phyloP scores from a whole-genome alignment of 805 yeast species.

The Wickerhamomyces queroliae region DNA sequence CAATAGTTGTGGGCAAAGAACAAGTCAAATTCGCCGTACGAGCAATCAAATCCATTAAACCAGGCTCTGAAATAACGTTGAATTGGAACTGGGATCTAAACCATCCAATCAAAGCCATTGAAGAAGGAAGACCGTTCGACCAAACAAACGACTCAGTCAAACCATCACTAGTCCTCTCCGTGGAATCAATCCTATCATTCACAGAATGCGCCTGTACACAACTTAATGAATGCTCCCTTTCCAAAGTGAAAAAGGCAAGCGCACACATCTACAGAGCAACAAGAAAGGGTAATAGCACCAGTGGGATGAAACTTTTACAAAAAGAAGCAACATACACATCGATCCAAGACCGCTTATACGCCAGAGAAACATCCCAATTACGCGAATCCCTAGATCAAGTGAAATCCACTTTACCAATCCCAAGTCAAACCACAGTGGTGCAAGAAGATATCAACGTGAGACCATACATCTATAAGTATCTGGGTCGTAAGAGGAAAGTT shows the following conservation, averaged over 20 bases:
- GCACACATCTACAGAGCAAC: conserved; percentile 52
- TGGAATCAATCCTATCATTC: conserved; percentile 55
- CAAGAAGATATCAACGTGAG: conserved; percentile 13
- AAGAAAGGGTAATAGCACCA: conserved; percentile 24
- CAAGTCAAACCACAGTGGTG: not conserved
- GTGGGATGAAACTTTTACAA: conserved; percentile 25
- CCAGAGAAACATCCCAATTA: conserved; percentile 18
- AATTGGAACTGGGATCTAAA: conserved; percentile 85
- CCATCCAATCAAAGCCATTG: conserved; percentile 64
- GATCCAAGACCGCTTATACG: conserved; percentile 24
- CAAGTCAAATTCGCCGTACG: conserved; percentile 50
- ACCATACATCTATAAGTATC: conserved; percentile 16
- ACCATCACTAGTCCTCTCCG: conserved; percentile 49
- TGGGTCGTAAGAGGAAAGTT: conserved; percentile 11
- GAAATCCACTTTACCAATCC: conserved; percentile 2
- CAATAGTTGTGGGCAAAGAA: conserved; percentile 30
- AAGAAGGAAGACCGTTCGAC: conserved; percentile 43
- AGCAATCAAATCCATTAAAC: conserved; percentile 49
- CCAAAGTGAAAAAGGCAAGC: conserved; percentile 57
- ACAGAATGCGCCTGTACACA: conserved; percentile 59
- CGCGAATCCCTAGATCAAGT: conserved; percentile 8
- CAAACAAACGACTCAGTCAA: conserved; percentile 47
- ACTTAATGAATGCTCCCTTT: conserved; percentile 46
- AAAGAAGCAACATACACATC: conserved; percentile 25
- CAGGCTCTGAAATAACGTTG: conserved; percentile 68